Evolutionary conservation across 257 asterid species (phyloP), one percentile per base, ranked within the genome.

Genomic region (Solanum gracilifrons): DNA sequence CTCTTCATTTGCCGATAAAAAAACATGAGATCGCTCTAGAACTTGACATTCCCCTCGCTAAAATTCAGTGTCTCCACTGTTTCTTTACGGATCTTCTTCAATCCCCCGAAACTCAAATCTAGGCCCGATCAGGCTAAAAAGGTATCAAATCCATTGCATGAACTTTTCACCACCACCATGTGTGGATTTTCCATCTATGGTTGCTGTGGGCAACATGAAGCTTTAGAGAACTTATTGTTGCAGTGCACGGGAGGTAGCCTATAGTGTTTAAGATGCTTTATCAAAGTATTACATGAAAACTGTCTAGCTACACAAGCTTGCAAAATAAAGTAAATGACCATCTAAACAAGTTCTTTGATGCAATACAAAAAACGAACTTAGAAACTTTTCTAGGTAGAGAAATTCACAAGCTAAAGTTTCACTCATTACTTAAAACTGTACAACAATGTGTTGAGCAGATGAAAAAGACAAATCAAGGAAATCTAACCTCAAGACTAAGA

Each of bases 111-210:
- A 84, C 33, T 41, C 21, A 72, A 23, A 74, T 15, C 48, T 11
- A 3, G 20, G 83, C 55, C 32, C 11, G 21, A 12, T 36, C 55
- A 36, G 31, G 32, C n/a, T 36, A 21, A 36, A 21, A 74, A 21
- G n/a, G 51, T 15, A 74, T 29, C 25, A 20, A 82, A 71, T 5
- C 29, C 39, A 27, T 43, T 71, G 58, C 87, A 82, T 6, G 76
- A 87, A 46, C 69, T 51, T 13, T n/a, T 74, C 75, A 48, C 86
- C 79, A 5, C 89, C 89, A 5, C 89, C 89, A 15, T 84, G 90
- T 72, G 85, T 86, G 5, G 87, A 73, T 75, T 90, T 88, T 20
- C 89, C 82, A 2, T 68, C 85, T 16, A 83, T 27, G 39, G 89
- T 88, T 6, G 86, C 88, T 69, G 10, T 66, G 39, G 36, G 27